phyloP scores from a whole-genome alignment of 176 grass and related monocot genomes.

The Typha latifolia region DNA sequence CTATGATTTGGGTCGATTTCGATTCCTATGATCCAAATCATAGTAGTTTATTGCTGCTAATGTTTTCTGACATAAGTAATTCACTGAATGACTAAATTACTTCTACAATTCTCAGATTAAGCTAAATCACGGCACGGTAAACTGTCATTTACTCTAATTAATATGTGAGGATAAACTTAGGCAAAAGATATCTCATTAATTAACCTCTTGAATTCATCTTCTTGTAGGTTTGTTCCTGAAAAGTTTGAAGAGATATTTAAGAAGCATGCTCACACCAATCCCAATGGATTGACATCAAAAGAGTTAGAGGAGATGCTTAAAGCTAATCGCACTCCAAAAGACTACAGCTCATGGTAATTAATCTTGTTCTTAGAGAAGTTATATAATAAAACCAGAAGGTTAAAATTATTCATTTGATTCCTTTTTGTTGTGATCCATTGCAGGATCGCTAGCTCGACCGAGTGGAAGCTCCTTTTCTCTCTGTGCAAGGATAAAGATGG shows the following conservation, averaged over 20 bases:
- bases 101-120: no score
- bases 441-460: constrained; percentile 44
- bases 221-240: constrained; percentile 48
- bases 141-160: no score
- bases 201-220: not conserved
- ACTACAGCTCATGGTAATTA: constrained; percentile 41
- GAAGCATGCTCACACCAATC: constrained; percentile 52
- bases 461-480: constrained; percentile 47
- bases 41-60: no score
- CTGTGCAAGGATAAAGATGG: constrained; percentile 67
- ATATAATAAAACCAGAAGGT: constrained; percentile 5
- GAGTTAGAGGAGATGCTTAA: constrained; percentile 49
- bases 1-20: no score
- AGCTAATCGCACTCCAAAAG: constrained; percentile 50
- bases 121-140: no score
- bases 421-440: not conserved
- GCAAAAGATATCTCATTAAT: no score
- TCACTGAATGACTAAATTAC: no score
- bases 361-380: not conserved
- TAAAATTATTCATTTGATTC: not conserved
- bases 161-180: no score
- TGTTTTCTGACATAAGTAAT: no score
- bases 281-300: constrained; percentile 44
- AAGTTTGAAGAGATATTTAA: constrained; percentile 77
- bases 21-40: no score